These are phyloP conservation scores for Nemania serpens DNA, from an alignment of 2,329 filamentous ascomycete species.

Conservation along the genomic window DNA sequence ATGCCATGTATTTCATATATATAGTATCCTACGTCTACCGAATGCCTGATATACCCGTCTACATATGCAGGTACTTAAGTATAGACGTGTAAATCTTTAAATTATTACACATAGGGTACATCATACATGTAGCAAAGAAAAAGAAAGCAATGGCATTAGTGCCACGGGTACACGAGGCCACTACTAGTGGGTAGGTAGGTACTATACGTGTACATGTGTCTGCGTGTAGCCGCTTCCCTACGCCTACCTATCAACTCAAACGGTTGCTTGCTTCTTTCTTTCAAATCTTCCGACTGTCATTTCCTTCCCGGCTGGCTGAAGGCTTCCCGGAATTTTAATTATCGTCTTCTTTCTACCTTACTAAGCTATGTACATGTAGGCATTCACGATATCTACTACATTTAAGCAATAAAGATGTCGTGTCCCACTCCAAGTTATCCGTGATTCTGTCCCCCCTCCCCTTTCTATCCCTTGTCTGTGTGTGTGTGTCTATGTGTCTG, in stretches of 20 bases:
- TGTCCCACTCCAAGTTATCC: background rate
- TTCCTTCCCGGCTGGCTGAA: background rate
- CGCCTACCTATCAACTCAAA: background rate
- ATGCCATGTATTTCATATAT: background rate
- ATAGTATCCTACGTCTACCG: background rate
- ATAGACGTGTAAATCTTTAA: too few species aligned
- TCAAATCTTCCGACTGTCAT: background rate
- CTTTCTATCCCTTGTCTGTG: background rate
- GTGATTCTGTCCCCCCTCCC: background rate
- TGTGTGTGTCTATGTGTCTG: background rate
- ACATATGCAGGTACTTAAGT: too few species aligned
- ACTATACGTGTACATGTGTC: background rate
- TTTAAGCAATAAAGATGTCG: slow-evolving; percentile 5
- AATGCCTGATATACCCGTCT: background rate
- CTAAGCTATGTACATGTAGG: background rate
- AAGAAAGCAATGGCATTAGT: background rate
- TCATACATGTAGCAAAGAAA: background rate
- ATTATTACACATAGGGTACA: background rate
- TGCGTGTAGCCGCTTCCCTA: slow-evolving; percentile 13
- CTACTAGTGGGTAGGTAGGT: background rate
- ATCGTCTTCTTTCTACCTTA: background rate
- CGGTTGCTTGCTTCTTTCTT: background rate
- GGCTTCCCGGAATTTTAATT: background rate
- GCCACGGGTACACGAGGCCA: too few species aligned
- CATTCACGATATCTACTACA: background rate